Evolutionary conservation across 768 basidiomycete genomes (phyloP).

Genomic region (Russula vinacea): DNA sequence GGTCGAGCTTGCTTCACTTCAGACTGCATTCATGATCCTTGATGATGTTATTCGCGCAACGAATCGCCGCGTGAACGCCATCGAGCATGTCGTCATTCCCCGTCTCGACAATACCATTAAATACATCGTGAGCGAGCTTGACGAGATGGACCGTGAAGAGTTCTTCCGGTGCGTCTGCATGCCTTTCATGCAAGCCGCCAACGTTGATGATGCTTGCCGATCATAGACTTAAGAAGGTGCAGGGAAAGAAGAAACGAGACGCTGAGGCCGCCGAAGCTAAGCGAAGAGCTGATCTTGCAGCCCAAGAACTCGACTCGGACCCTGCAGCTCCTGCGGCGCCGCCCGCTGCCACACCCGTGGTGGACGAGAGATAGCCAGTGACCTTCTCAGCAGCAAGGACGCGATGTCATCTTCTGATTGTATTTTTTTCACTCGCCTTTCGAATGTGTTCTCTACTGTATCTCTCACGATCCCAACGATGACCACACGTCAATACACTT

Average conservation of each 20-base stretch:
- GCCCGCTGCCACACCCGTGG: slow-evolving; percentile 25
- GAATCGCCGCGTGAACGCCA: slow-evolving; percentile 97
- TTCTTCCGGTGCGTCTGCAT: slow-evolving; percentile 68
- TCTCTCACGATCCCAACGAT: slow-evolving; percentile 10
- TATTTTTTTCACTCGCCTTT: slow-evolving; percentile 16
- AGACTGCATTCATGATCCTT: slow-evolving; percentile 97
- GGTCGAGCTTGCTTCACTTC: slow-evolving; percentile 93
- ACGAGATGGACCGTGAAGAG: slow-evolving; percentile 97
- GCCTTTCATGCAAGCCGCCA: slow-evolving; percentile 2
- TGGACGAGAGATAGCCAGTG: slow-evolving; percentile 39
- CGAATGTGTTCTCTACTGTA: slow-evolving; percentile 3
- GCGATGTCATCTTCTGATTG: slow-evolving; percentile 86
- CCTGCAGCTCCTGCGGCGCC: slow-evolving; percentile 3
- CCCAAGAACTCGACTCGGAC: slow-evolving; percentile 21
- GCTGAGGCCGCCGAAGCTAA: slow-evolving; percentile 39
- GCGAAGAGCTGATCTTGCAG: slow-evolving; percentile 23
- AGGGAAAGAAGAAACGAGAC: slow-evolving; percentile 93
- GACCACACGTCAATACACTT: neutral
- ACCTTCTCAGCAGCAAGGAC: slow-evolving; percentile 85
- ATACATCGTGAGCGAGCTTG: slow-evolving; percentile 95
- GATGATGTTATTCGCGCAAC: slow-evolving; percentile 99
- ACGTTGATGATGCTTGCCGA: neutral
- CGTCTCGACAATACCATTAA: slow-evolving; percentile 95
- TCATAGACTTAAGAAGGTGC: slow-evolving; percentile 87
- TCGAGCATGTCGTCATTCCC: slow-evolving; percentile 96